These are phyloP conservation scores for Penicillium steckii DNA, from an alignment of 495 filamentous ascomycete genomes.

Conservation along the genomic window DNA sequence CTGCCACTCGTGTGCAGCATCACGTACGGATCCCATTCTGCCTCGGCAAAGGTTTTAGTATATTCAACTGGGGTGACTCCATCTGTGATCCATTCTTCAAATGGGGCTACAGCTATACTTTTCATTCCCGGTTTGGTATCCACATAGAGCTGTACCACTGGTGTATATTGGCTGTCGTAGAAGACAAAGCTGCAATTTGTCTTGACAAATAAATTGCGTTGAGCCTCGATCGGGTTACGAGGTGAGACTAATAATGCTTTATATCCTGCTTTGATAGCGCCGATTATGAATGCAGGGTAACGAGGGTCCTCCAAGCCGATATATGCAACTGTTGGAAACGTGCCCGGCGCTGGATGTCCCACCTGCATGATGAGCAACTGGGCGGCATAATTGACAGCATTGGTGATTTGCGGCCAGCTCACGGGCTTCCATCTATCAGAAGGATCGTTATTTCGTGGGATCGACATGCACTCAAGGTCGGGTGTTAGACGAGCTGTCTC, in stretches of 20 bases:
- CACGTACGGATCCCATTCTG: too few species aligned
- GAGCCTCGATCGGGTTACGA: neutral
- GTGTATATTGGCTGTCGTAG: too few species aligned
- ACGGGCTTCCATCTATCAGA: neutral
- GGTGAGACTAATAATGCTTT: too few species aligned
- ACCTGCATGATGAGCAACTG: neutral
- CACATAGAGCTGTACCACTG: too few species aligned
- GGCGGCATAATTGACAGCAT: neutral
- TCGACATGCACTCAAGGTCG: neutral
- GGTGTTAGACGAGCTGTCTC: neutral
- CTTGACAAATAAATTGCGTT: too few species aligned
- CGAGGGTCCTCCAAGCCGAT: neutral
- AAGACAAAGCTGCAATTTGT: too few species aligned
- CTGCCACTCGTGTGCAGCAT: too few species aligned
- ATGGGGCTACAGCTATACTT: too few species aligned
- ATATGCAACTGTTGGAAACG: neutral
- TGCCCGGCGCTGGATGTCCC: neutral
- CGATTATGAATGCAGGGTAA: neutral
- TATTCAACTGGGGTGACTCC: too few species aligned
- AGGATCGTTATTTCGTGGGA: neutral
- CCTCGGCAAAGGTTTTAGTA: too few species aligned
- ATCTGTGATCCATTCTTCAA: too few species aligned
- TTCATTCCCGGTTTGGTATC: too few species aligned
- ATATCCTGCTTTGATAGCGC: neutral
- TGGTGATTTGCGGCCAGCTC: neutral